phyloP scores from a whole-genome alignment of 495 filamentous ascomycete species.

The Xylaria telfairii region DNA sequence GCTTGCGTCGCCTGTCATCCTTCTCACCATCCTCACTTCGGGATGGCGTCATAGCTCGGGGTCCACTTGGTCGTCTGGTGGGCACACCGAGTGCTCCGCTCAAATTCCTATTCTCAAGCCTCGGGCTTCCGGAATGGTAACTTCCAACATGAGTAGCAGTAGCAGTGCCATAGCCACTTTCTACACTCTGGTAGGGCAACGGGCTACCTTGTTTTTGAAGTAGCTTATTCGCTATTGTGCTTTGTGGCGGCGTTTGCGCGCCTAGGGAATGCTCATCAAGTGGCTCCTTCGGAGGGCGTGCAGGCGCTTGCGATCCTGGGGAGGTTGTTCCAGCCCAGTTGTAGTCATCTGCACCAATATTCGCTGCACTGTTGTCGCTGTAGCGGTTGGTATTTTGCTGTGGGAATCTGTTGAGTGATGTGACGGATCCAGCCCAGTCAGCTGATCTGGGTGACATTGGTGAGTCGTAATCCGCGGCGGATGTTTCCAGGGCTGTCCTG shows the following conservation, averaged over 20 bases:
- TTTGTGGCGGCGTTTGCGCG: slow-evolving; percentile 40
- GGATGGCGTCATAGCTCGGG: slow-evolving; percentile 60
- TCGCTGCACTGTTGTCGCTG: slow-evolving; percentile 48
- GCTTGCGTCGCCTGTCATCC: slow-evolving; percentile 53
- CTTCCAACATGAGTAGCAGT: slow-evolving; percentile 54
- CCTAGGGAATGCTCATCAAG: slow-evolving; percentile 40
- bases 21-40: slow-evolving; percentile 46
- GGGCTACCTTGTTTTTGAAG: slow-evolving; percentile 49
- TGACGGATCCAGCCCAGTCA: slow-evolving; percentile 72
- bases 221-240: slow-evolving; percentile 49
- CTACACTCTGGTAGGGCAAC: slow-evolving; percentile 53
- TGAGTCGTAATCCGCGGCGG: slow-evolving; percentile 72
- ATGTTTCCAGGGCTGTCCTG: slow-evolving; percentile 77
- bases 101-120: slow-evolving; percentile 54
- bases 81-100: slow-evolving; percentile 51
- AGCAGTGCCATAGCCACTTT: slow-evolving; percentile 54
- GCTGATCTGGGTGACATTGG: slow-evolving; percentile 73
- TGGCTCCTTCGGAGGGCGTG: slow-evolving; percentile 61
- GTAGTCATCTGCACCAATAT: slow-evolving; percentile 43
- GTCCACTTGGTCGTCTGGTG: slow-evolving; percentile 54
- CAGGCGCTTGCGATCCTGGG: slow-evolving; percentile 45
- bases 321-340: slow-evolving; percentile 49
- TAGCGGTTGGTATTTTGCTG: slow-evolving; percentile 50
- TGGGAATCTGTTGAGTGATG: slow-evolving; percentile 52
- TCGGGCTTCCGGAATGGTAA: slow-evolving; percentile 47